These are phyloP conservation scores for Truncatella angustata DNA, from an alignment of 2,329 filamentous ascomycete species.

Conservation along the genomic window DNA sequence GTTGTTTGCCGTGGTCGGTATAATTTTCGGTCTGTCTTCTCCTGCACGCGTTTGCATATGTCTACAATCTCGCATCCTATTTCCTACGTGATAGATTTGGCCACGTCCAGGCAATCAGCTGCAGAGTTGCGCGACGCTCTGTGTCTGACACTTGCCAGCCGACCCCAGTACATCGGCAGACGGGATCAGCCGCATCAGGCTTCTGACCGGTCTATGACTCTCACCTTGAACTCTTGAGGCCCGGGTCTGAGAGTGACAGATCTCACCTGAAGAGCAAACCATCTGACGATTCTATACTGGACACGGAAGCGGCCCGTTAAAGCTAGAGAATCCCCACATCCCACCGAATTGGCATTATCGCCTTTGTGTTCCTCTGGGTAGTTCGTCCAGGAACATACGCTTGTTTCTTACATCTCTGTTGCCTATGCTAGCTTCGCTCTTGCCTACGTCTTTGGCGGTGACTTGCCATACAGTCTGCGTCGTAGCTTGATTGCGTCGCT, in stretches of 20 bases:
- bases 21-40: too few relatives aligned
- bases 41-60: too few relatives aligned
- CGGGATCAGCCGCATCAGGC: conserved; percentile 32
- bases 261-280: conserved; percentile 30
- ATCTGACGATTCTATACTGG: conserved; percentile 24
- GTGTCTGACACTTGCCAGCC: too few relatives aligned
- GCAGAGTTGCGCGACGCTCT: too few relatives aligned
- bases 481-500: conserved; percentile 3
- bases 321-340: conserved; percentile 9
- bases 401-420: not conserved
- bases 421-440: not conserved
- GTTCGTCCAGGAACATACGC: too few relatives aligned
- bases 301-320: conserved; percentile 15
- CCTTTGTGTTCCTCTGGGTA: conserved; percentile 14
- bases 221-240: conserved; percentile 14
- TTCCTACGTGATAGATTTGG: too few relatives aligned
- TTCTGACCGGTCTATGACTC: conserved; percentile 30
- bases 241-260: conserved; percentile 8
- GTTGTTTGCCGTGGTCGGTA: too few relatives aligned
- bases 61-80: too few relatives aligned
- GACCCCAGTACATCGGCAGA: conserved; percentile 7
- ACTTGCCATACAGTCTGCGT: not conserved
- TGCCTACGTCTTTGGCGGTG: not conserved
- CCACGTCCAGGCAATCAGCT: not conserved
- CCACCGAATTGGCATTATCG: conserved; percentile 5